Conservation (phyloP, 2,329 filamentous ascomycete species). For the Trichoderma harzianum region DNA sequence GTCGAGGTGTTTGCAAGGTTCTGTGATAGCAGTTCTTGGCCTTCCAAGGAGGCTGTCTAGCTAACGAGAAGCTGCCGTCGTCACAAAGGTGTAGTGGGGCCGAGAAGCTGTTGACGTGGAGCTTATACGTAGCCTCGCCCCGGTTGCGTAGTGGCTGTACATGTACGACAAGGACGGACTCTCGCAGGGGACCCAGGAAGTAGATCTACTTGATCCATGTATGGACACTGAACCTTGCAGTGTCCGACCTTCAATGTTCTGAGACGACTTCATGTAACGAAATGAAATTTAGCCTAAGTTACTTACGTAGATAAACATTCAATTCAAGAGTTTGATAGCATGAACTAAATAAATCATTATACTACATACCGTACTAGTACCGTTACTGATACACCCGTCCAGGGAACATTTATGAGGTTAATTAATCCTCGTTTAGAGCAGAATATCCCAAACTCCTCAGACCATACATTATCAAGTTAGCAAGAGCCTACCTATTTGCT, state of each 20-base stretch:
- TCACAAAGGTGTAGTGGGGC: slow-evolving; percentile 1
- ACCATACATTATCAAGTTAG: slow-evolving; percentile 15
- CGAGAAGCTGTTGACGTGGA: slow-evolving; percentile 14
- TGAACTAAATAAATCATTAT: slow-evolving; percentile 6
- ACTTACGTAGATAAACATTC: background rate
- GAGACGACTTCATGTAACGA: background rate
- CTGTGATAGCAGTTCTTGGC: background rate
- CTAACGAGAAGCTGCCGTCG: background rate
- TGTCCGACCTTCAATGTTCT: background rate
- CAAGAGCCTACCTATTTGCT: background rate
- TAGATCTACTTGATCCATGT: background rate
- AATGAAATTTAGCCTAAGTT: background rate
- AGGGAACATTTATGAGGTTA: background rate
- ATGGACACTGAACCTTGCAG: background rate
- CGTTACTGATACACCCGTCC: slow-evolving; percentile 1
- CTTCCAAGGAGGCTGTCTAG: background rate
- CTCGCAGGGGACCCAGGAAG: background rate
- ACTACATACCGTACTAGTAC: slow-evolving; percentile 3
- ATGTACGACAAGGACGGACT: background rate
- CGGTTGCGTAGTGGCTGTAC: background rate
- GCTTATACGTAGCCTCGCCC: background rate
- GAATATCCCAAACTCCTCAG: slow-evolving; percentile 14
- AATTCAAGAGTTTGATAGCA: background rate
- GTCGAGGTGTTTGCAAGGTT: background rate
- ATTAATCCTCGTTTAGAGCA: slow-evolving; percentile 8